Percentiles rank a stretch among this genome's conserved stretches.
Conservation (phyloP, 2,329 filamentous ascomycete genomes). For the Didymella lethalis region DNA sequence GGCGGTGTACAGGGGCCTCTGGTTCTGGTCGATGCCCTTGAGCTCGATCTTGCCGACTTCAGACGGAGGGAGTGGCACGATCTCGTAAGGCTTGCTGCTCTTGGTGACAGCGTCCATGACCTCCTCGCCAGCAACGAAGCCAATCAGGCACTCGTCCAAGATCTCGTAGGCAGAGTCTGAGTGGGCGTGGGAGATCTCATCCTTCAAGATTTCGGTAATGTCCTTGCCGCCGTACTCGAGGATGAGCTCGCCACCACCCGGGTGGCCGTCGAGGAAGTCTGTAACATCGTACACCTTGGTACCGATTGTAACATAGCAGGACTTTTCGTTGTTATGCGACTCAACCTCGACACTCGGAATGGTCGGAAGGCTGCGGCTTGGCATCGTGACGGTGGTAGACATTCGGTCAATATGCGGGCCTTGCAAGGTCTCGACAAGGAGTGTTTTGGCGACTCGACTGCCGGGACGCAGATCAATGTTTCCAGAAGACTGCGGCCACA, state of each 20-base stretch:
- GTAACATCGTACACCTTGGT: constrained; percentile 95
- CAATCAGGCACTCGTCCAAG: constrained; percentile 84
- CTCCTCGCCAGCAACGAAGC: constrained; percentile 74
- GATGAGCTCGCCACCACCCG: constrained; percentile 86
- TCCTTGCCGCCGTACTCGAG: constrained; percentile 91
- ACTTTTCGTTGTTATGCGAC: constrained; percentile 78
- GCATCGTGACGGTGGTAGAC: constrained; percentile 68
- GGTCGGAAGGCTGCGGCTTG: constrained; percentile 80
- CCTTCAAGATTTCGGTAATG: constrained; percentile 80
- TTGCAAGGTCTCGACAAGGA: background rate
- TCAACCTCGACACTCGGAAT: constrained; percentile 83
- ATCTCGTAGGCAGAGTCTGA: constrained; percentile 96
- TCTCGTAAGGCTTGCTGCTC: constrained; percentile 57
- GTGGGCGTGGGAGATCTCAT: constrained; percentile 82
- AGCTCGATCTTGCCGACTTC: constrained; percentile 59
- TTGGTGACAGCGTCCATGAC: constrained; percentile 60
- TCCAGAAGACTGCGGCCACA: background rate
- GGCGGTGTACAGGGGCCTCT: constrained; percentile 60
- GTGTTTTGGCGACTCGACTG: constrained; percentile 1
- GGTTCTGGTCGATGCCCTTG: constrained; percentile 57
- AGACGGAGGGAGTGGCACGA: constrained; percentile 62
- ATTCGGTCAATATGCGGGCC: constrained; percentile 10
- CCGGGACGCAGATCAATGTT: constrained; percentile 4
- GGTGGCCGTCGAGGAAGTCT: constrained; percentile 87
- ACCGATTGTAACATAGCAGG: constrained; percentile 92